Evolutionary conservation across 306 rosid species (phyloP), one percentile per base, ranked within the genome.

Genomic region (Casuarina glauca): DNA sequence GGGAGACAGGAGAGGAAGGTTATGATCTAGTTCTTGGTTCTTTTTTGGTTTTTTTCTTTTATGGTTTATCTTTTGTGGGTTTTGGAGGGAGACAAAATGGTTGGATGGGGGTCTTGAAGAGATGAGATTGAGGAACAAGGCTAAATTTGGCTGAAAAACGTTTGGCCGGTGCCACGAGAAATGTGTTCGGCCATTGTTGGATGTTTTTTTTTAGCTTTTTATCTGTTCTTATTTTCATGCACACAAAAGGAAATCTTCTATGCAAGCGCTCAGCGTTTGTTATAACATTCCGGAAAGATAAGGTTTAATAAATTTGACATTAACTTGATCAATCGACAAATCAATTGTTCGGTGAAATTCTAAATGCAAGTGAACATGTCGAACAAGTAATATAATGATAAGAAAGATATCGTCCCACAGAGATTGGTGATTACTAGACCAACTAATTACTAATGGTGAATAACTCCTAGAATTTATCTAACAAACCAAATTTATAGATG

Each of bases 121-220:
- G 43, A 16, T 41, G 15, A 2, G 74, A 44, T 4, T 49, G 50
- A 19, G 53, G 12, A 9, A 62, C 17, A 32, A 36, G 17, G 44
- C 77, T 69, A 71, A 45, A 36, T 74, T 70, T 70, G 72, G 42
- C 3, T 16, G 68, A 50, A 53, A 80, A 81, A 20, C 38, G 64
- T 58, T 58, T 19, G 54, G 69, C 73, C 74, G 85, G 70, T 54
- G 51, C 20, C 35, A 77, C 90, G 89, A 81, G 43, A 79, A 54
- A 76, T 75, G 35, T 68, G 90, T 77, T 79, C 17, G 69, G 55
- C 85, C 90, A 70, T 82, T 66, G 44, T 32, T 73, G 26, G 9
- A 38, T 5, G 2, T 69, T 69, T 60, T 51, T 38, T 64, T 11
- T 38, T 10, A n/a, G 9, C 26, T 69, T 26, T 26, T n/a, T 41